Evolutionary conservation across 1,139 yeast species (phyloP).

Genomic region (Torulaspora pretoriensis): DNA sequence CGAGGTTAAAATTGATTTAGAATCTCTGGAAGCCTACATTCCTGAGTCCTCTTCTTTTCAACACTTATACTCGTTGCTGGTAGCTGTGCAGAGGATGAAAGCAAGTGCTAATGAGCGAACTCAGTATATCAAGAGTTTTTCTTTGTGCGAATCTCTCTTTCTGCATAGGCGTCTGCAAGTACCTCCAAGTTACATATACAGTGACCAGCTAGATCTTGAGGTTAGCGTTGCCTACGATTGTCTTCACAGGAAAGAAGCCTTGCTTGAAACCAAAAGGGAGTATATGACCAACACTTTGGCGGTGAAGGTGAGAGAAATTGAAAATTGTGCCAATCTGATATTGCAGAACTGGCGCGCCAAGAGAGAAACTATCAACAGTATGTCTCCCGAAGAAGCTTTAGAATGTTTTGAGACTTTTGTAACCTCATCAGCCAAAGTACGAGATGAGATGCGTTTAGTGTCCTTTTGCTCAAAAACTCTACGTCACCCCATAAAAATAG

Average conservation of each 20-base stretch:
- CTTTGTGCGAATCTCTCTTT: constrained; percentile 16
- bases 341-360: constrained; percentile 47
- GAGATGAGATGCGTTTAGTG: constrained; percentile 35
- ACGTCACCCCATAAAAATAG: constrained; percentile 38
- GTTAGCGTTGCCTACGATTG: constrained; percentile 45
- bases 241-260: constrained; percentile 38
- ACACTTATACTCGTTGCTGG: background rate
- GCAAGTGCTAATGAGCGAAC: constrained; percentile 2
- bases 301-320: constrained; percentile 42
- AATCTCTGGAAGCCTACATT: constrained; percentile 3
- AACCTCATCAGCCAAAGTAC: constrained; percentile 28
- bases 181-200: constrained; percentile 54
- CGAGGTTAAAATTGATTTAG: constrained; percentile 2
- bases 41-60: constrained; percentile 4
- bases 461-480: constrained; percentile 44
- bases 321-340: constrained; percentile 35
- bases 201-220: constrained; percentile 60
- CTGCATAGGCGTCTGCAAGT: constrained; percentile 45
- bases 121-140: constrained; percentile 5
- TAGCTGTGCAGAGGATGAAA: constrained; percentile 1
- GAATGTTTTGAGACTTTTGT: constrained; percentile 45
- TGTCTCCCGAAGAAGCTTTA: constrained; percentile 52
- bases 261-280: constrained; percentile 45
- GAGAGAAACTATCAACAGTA: constrained; percentile 47
- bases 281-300: constrained; percentile 43